Conservation (phyloP, 805 yeast species). For the Yarrowia sp. region DNA sequence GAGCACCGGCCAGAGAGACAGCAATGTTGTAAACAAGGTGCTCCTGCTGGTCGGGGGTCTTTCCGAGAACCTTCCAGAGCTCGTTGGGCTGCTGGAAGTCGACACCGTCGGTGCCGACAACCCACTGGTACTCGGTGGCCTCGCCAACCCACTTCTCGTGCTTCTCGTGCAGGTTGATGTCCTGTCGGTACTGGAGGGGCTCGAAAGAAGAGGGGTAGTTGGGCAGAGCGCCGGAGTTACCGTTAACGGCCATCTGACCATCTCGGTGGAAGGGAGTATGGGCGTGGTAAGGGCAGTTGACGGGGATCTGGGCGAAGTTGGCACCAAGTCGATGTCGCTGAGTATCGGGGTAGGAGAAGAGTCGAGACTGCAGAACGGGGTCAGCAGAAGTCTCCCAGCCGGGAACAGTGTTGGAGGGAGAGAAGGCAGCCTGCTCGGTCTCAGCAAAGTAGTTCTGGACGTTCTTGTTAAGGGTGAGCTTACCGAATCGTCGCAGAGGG, state of each 20-base stretch:
- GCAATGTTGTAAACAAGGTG: slow-evolving; percentile 83
- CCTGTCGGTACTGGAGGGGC: slow-evolving; percentile 39
- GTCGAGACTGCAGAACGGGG: slow-evolving; percentile 72
- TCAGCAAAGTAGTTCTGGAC: slow-evolving; percentile 54
- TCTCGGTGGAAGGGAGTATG: slow-evolving; percentile 55
- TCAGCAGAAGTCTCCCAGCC: slow-evolving; percentile 75
- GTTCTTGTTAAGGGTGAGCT: slow-evolving; percentile 53
- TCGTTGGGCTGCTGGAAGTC: slow-evolving; percentile 78
- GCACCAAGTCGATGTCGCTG: slow-evolving; percentile 74
- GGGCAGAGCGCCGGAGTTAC: slow-evolving; percentile 51
- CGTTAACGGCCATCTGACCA: slow-evolving; percentile 53
- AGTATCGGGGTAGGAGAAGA: slow-evolving; percentile 74
- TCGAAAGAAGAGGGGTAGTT: slow-evolving; percentile 49
- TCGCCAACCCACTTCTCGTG: slow-evolving; percentile 83
- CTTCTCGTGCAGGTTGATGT: slow-evolving; percentile 42
- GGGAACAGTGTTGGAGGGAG: slow-evolving; percentile 72
- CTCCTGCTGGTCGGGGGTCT: slow-evolving; percentile 76
- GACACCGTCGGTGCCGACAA: slow-evolving; percentile 55
- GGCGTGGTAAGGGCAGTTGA: slow-evolving; percentile 56
- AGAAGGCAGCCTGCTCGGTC: slow-evolving; percentile 61
- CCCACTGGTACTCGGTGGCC: slow-evolving; percentile 87
- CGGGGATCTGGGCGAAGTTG: slow-evolving; percentile 66
- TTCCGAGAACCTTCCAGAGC: slow-evolving; percentile 76
- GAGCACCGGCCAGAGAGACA: slow-evolving; percentile 65
- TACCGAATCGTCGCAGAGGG: slow-evolving; percentile 57